These are phyloP conservation scores for Vishniacozyma victoriae DNA, from an alignment of 768 basidiomycete species.

Conservation along the genomic window DNA sequence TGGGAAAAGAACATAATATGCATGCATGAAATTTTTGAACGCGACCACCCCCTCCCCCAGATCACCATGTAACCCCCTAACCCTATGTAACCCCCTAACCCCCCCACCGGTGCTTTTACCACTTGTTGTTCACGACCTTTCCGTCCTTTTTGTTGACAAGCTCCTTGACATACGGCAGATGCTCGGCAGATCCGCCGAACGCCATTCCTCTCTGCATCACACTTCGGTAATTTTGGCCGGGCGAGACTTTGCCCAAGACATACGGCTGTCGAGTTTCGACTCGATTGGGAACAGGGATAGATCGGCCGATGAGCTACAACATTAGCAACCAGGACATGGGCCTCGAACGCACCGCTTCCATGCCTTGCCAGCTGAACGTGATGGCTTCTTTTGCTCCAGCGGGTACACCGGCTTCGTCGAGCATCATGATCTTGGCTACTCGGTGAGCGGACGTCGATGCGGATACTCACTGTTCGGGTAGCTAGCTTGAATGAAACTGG, in stretches of 20 bases:
- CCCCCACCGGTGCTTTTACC: no score
- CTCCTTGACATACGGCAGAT: slow-evolving; percentile 13
- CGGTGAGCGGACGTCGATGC: no score
- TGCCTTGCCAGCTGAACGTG: slow-evolving; percentile 34
- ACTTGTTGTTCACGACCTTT: slow-evolving; percentile 5
- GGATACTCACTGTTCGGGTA: slow-evolving; percentile 13
- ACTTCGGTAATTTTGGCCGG: slow-evolving; percentile 11
- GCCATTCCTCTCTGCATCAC: slow-evolving; percentile 10
- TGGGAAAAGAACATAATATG: no score
- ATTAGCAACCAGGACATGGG: neutral
- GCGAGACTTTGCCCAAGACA: slow-evolving; percentile 26
- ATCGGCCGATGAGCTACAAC: slow-evolving; percentile 17
- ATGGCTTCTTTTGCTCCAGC: slow-evolving; percentile 28
- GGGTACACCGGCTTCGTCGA: slow-evolving; percentile 23
- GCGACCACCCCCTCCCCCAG: no score
- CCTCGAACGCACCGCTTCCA: slow-evolving; percentile 20
- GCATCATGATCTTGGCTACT: slow-evolving; percentile 22
- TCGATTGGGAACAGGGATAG: slow-evolving; percentile 17
- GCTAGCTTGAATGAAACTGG: slow-evolving; percentile 5
- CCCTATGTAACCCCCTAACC: no score
- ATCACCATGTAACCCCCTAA: no score
- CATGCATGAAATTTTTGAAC: no score
- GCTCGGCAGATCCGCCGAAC: slow-evolving; percentile 4
- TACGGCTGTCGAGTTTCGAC: slow-evolving; percentile 18
- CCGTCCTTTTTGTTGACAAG: slow-evolving; percentile 9